A percentile compares a stretch with the other conserved stretches of the same genome.
Evolutionary conservation across 495 filamentous ascomycete species (phyloP).

Genomic region (Hyaloscypha hepaticicola): DNA sequence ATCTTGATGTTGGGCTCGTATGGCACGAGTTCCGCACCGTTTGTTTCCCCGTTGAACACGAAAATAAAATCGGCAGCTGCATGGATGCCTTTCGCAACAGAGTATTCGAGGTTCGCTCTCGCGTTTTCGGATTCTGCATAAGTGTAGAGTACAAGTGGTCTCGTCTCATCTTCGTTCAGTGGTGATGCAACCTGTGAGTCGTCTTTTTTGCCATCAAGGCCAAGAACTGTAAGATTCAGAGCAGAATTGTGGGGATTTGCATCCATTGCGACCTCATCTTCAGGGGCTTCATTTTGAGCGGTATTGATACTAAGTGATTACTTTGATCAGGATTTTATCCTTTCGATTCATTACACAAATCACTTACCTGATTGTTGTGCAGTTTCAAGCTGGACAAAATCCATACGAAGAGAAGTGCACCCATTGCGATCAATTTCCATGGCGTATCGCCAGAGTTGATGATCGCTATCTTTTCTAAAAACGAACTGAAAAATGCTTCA

Average conservation of each 20-base stretch:
- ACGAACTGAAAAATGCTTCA: too few species aligned
- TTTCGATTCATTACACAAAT: not conserved
- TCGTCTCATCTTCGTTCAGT: not conserved
- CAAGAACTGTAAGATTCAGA: not conserved
- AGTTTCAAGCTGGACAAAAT: not conserved
- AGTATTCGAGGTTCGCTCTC: constrained; percentile 34
- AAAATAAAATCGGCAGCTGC: constrained; percentile 38
- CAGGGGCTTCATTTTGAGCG: not conserved
- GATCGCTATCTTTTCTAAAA: not conserved
- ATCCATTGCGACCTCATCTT: not conserved
- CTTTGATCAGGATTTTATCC: too few species aligned
- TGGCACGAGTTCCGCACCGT: constrained; percentile 3
- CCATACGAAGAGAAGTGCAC: not conserved
- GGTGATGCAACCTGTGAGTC: not conserved
- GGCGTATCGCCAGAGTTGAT: not conserved
- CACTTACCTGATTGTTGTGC: not conserved
- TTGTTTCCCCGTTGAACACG: constrained; percentile 37
- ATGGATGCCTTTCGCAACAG: constrained; percentile 35
- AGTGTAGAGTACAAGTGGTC: constrained; percentile 25
- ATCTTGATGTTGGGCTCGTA: constrained; percentile 31
- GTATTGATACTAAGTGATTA: too few species aligned
- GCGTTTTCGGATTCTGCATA: constrained; percentile 32
- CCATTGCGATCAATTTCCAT: not conserved
- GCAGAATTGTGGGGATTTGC: not conserved
- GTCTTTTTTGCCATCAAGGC: not conserved